Evolutionary conservation across 768 basidiomycete species (phyloP).

Genomic region (Rhodosporidiobolus odoratus): DNA sequence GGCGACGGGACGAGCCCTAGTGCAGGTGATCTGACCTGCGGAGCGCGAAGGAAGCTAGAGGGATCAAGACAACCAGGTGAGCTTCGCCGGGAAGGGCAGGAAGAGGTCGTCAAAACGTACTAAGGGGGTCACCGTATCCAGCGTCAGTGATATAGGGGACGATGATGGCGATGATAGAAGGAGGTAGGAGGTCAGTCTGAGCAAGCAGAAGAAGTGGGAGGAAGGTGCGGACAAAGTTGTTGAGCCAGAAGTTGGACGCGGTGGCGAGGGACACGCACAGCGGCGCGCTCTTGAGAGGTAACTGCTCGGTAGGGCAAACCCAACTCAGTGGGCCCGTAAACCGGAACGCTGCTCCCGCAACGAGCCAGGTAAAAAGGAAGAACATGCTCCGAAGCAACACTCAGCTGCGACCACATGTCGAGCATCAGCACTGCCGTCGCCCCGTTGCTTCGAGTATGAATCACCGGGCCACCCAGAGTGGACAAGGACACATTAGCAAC

Average conservation of each 20-base stretch:
- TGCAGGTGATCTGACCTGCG: background rate
- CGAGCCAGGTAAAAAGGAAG: too few relatives aligned
- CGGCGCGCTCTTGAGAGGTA: constrained; percentile 35
- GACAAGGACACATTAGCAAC: too few relatives aligned
- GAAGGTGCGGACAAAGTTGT: background rate
- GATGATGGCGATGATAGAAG: constrained; percentile 24
- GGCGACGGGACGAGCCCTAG: constrained; percentile 20
- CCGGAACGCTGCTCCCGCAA: too few relatives aligned
- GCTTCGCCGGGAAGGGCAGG: too few relatives aligned
- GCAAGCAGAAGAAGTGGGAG: background rate
- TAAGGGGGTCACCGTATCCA: constrained; percentile 27
- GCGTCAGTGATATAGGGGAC: constrained; percentile 35
- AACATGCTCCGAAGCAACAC: too few relatives aligned
- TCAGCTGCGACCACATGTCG: too few relatives aligned
- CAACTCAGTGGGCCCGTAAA: background rate
- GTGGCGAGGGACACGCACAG: constrained; percentile 36
- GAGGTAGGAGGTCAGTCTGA: constrained; percentile 5
- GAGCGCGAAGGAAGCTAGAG: background rate
- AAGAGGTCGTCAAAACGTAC: too few relatives aligned
- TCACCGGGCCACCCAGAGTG: too few relatives aligned
- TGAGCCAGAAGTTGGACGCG: constrained; percentile 24
- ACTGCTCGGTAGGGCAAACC: constrained; percentile 25
- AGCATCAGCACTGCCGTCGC: too few relatives aligned
- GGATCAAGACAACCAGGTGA: background rate
- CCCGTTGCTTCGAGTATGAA: too few relatives aligned